phyloP scores from a whole-genome alignment of 495 filamentous ascomycete species.

The Talaromyces borbonicus region DNA sequence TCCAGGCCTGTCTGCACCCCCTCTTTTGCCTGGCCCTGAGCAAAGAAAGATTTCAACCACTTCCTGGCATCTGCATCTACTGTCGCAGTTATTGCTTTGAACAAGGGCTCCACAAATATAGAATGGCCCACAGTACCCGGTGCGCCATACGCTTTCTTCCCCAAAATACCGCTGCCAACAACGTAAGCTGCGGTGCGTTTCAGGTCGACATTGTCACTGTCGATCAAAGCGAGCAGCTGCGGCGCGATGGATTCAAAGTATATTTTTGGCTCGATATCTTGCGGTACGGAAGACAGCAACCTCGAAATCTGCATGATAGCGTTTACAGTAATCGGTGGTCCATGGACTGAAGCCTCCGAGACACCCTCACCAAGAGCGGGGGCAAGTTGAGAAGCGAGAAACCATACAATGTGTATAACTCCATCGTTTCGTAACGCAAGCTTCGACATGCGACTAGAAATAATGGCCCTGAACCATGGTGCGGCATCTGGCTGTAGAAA shows the following conservation, averaged over 20 bases:
- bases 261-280: constrained; percentile 39
- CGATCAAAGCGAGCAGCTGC: constrained; percentile 57
- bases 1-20: background rate
- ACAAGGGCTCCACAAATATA: constrained; percentile 55
- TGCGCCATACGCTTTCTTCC: constrained; percentile 55
- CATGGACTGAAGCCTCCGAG: constrained; percentile 27
- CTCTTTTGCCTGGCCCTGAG: constrained; percentile 5
- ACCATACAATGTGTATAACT: constrained; percentile 60
- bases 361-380: constrained; percentile 32
- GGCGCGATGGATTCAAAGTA: constrained; percentile 59
- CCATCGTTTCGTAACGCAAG: constrained; percentile 57
- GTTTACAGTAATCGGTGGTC: constrained; percentile 61
- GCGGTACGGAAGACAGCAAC: constrained; percentile 53
- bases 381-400: constrained; percentile 52
- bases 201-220: constrained; percentile 55
- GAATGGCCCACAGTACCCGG: constrained; percentile 61
- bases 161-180: constrained; percentile 64
- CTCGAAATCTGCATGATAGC: constrained; percentile 56
- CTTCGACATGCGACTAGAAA: constrained; percentile 46
- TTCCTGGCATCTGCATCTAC: constrained; percentile 17
- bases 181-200: constrained; percentile 58
- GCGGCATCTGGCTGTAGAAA: constrained; percentile 37
- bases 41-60: constrained; percentile 16
- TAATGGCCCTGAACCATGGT: constrained; percentile 35
- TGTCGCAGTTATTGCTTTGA: constrained; percentile 50